These are phyloP conservation scores for Cymodocea nodosa DNA, from an alignment of 116 monocot genomes.

Conservation along the genomic window DNA sequence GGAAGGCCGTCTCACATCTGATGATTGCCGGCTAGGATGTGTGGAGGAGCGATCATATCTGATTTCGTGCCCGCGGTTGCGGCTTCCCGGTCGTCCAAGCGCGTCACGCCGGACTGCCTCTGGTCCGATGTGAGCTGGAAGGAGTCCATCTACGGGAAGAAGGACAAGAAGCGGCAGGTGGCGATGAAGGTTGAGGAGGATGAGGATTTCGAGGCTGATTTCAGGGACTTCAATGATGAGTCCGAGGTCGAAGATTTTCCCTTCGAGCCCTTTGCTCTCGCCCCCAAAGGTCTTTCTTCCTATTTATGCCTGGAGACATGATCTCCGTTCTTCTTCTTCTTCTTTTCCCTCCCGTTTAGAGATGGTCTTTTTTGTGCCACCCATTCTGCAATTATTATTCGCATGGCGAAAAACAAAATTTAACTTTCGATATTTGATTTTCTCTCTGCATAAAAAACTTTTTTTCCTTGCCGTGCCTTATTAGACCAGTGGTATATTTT, in stretches of 20 bases:
- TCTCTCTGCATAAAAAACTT: too few species aligned
- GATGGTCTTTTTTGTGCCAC: too few species aligned
- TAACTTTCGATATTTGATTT: too few species aligned
- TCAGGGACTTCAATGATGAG: conserved; percentile 34
- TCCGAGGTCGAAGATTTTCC: conserved; percentile 15
- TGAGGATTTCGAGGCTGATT: conserved; percentile 52
- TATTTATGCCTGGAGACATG: neutral
- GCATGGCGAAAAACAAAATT: too few species aligned
- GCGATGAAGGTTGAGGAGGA: conserved; percentile 4
- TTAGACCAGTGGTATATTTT: too few species aligned
- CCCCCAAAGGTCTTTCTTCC: neutral
- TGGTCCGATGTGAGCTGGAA: conserved; percentile 20
- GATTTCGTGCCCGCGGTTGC: conserved; percentile 23
- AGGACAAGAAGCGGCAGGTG: conserved; percentile 2
- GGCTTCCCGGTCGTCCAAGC: conserved; percentile 11
- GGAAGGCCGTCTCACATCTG: neutral
- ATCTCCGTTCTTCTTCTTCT: neutral
- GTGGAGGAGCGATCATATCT: conserved; percentile 60
- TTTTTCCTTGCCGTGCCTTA: too few species aligned
- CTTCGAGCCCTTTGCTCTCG: conserved; percentile 14
- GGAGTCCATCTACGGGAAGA: conserved; percentile 1
- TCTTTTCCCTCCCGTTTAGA: too few species aligned
- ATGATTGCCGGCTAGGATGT: conserved; percentile 15
- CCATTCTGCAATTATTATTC: too few species aligned
- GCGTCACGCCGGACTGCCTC: conserved; percentile 22